Evolutionary conservation across 2,329 filamentous ascomycete species (phyloP), one percentile per base, ranked within the genome.

Genomic region (Dryadomyces quercus-mongolicae): DNA sequence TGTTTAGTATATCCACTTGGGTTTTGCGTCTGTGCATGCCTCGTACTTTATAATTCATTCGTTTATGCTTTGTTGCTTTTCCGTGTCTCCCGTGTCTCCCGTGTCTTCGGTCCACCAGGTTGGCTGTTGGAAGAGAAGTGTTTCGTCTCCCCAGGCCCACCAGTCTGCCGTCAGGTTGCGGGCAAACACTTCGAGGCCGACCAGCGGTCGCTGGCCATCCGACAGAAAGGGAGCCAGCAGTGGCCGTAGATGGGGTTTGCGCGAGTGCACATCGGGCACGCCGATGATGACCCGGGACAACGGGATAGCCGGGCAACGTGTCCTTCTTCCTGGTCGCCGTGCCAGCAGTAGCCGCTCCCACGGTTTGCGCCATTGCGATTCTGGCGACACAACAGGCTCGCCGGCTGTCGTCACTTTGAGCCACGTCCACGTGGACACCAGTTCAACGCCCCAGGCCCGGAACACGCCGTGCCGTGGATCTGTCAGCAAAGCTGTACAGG

Each of bases 91-190:
- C 36, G 13, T 47, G 18, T 16, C 25, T 25, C 34, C 31, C 15
- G 15, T 21, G 12, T 40, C 52, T 2, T 52, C 49, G 12, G 16
- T 18, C 59, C 60, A 61, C 55, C 58, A 61, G 0, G 20, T 42
- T 2, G 6, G 40, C 9, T 75, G 73, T 62, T 91, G 88, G 61
- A 86, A 90, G 57, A 78, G 79, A 55, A 88, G 66, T 9, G 80
- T 83, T 62, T 92, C 82, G 60, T 90, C 76, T 3, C 88, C 88
- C 86, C 85, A 91, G 31, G 78, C 78, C 77, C 82, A 86, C 87
- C 88, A 92, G 0, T 85, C 85, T 8, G 80, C 75, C 1, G 86
- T 88, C 47, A 89, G 68, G 63, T 85, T 81, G 54, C 88, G 75
- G 1, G 86, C 85, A 69, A 92, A 93, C 2, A 91, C 72, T 67